Evolutionary conservation across 106 monocot species (phyloP), one percentile per base, ranked within the genome.

Genomic region (Chionographis japonica): DNA sequence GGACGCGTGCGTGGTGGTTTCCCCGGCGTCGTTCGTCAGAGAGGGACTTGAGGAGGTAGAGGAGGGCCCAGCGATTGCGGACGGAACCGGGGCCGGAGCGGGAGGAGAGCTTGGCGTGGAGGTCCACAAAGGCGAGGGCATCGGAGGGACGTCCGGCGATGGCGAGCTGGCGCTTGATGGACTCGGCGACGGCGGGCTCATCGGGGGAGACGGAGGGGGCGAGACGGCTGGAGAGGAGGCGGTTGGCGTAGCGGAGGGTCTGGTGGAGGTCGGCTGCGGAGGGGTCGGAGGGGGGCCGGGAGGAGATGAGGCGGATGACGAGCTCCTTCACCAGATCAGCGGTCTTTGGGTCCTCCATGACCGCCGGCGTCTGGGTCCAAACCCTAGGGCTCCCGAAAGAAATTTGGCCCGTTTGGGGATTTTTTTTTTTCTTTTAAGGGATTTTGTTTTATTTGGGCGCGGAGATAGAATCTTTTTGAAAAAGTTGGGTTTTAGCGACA

Each of bases 131-230:
- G 37, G 86, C 62, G 50, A 97, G 91, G 54, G 95, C 95, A 36
- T 81, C 86, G 11, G 84, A 46, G 70, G 89, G 67, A 54, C 84
- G 83, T 42, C 84, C 78, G 61, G 70, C 67, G 46, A 58, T 57
- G 46, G 89, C 88, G 67, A 97, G 95, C 54, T 61, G 62, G 46
- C 92, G 86, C 78, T 97, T 97, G 77, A 97, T 82, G 68, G 92
- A 89, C 50, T 92, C 89, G 43, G 82, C 85, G 60, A 86, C 68
- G 67, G 88, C 72, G 63, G 78, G 55, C 68, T 84, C 82, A 70
- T 91, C 90, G 63, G 81, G 50, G 46, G 84, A 37, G 18, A 85
- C 4, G 41, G 94, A 77, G 6, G 86, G 75, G 8, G 84, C 72
- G 61, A 86, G 74, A 60, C 86, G 80, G 75, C 86, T 85, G 60